Conservation (phyloP, 2,329 filamentous ascomycete species). For the Penicillium decumbens region DNA sequence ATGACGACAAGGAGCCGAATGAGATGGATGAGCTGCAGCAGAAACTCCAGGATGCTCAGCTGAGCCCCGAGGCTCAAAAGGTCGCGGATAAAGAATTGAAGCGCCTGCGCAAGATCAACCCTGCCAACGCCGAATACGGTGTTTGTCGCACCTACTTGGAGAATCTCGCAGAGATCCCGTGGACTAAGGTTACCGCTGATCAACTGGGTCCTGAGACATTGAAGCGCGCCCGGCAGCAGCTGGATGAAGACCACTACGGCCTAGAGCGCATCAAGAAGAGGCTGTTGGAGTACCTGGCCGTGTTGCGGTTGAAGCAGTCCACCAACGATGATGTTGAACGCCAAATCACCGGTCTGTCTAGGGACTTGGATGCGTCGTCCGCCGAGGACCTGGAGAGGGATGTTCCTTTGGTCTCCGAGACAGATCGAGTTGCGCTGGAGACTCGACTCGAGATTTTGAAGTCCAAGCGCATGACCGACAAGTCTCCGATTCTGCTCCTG, state of each 20-base stretch:
- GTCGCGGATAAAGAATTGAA: conserved; percentile 87
- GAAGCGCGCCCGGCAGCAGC: conserved; percentile 73
- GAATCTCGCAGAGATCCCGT: conserved; percentile 88
- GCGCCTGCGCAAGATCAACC: conserved; percentile 89
- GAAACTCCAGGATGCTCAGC: conserved; percentile 72
- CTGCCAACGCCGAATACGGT: conserved; percentile 91
- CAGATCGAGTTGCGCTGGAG: conserved; percentile 44
- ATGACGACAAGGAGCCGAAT: conserved; percentile 71
- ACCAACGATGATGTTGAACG: conserved; percentile 78
- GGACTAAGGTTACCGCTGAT: conserved; percentile 79
- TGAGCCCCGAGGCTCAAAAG: conserved; percentile 80
- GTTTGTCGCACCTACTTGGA: conserved; percentile 92
- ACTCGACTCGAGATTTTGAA: conserved; percentile 71
- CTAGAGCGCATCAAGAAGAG: conserved; percentile 97
- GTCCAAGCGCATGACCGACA: conserved; percentile 82
- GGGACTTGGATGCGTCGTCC: conserved; percentile 39
- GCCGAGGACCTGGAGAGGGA: conserved; percentile 53
- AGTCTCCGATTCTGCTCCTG: conserved; percentile 89
- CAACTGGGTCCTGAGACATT: conserved; percentile 77
- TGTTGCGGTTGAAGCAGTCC: conserved; percentile 90
- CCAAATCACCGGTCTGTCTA: conserved; percentile 59
- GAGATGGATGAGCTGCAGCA: conserved; percentile 90
- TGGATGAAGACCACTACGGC: conserved; percentile 95
- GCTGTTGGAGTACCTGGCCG: conserved; percentile 88
- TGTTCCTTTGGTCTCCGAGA: conserved; percentile 47